phyloP scores from a whole-genome alignment of 352 stramenopile species.

The Lagenidium sp. region DNA sequence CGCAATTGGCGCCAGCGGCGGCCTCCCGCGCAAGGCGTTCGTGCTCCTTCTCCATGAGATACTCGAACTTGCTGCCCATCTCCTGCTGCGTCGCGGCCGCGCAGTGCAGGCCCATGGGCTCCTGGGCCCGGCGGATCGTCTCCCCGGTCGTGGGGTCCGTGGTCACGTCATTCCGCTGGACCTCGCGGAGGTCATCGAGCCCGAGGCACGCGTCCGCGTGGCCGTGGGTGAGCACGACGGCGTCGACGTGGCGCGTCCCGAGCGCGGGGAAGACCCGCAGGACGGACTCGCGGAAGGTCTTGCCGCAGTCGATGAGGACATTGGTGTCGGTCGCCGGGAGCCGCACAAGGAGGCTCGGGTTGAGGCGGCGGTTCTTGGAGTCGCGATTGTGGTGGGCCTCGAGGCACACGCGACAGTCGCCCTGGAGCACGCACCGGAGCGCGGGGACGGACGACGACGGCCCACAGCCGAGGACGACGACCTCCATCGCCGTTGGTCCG shows the following conservation, averaged over 20 bases:
- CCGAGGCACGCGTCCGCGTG: constrained; percentile 79
- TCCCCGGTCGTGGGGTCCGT: constrained; percentile 53
- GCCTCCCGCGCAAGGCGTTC: constrained; percentile 5
- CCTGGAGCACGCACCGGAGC: constrained; percentile 58
- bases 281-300: constrained; percentile 80
- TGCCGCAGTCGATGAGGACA: constrained; percentile 83
- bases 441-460: constrained; percentile 79
- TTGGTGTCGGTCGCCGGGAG: constrained; percentile 29
- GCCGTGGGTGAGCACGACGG: constrained; percentile 76
- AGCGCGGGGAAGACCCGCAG: constrained; percentile 55
- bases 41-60: constrained; percentile 48
- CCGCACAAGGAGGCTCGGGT: constrained; percentile 71
- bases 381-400: constrained; percentile 56
- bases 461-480: constrained; percentile 72
- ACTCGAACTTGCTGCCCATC: constrained; percentile 67
- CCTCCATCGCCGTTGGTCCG: constrained; percentile 69
- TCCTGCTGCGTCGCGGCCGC: constrained; percentile 38
- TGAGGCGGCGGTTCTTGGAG: constrained; percentile 73
- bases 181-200: constrained; percentile 78
- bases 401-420: constrained; percentile 46
- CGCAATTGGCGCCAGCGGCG: background rate
- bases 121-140: constrained; percentile 36
- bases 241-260: constrained; percentile 42
- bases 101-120: constrained; percentile 58
- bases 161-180: constrained; percentile 46